Percentiles rank a stretch among this genome's conserved stretches.
Conservation (phyloP, 2,329 filamentous ascomycete genomes). For the Xylaria polymorpha region DNA sequence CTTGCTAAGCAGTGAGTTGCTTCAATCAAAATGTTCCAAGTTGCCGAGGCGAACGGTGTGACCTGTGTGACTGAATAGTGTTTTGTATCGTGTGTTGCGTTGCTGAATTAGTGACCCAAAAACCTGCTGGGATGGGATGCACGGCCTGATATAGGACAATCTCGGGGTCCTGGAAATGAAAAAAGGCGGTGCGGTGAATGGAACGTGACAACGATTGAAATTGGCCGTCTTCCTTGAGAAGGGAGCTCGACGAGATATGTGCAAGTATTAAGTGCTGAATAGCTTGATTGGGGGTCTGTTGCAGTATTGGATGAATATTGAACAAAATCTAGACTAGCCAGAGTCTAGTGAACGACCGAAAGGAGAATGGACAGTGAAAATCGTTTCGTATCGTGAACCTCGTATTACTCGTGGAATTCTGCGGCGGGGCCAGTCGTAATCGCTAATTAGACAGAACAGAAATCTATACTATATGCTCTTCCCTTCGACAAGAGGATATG, state of each 20-base stretch:
- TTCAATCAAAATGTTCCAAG: constrained; percentile 40
- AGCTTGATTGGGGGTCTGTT: constrained; percentile 38
- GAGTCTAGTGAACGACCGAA: constrained; percentile 43
- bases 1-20: constrained; percentile 35
- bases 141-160: constrained; percentile 38
- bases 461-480: constrained; percentile 34
- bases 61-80: constrained; percentile 39
- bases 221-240: constrained; percentile 42
- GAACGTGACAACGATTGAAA: constrained; percentile 33
- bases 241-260: constrained; percentile 44
- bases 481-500: constrained; percentile 44
- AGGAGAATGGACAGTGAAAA: constrained; percentile 36
- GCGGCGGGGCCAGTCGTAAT: constrained; percentile 43
- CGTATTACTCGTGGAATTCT: constrained; percentile 43
- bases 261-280: constrained; percentile 46
- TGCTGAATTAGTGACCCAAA: constrained; percentile 29
- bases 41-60: constrained; percentile 43
- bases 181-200: constrained; percentile 10
- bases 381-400: constrained; percentile 44
- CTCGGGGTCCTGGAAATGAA: constrained; percentile 19
- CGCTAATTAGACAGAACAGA: constrained; percentile 35
- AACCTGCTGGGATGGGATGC: constrained; percentile 32
- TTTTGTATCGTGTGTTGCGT: constrained; percentile 29
- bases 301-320: constrained; percentile 41
- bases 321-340: constrained; percentile 47